Evolutionary conservation across 495 filamentous ascomycete species (phyloP).

Genomic region (Aspergillus coremiiformis): DNA sequence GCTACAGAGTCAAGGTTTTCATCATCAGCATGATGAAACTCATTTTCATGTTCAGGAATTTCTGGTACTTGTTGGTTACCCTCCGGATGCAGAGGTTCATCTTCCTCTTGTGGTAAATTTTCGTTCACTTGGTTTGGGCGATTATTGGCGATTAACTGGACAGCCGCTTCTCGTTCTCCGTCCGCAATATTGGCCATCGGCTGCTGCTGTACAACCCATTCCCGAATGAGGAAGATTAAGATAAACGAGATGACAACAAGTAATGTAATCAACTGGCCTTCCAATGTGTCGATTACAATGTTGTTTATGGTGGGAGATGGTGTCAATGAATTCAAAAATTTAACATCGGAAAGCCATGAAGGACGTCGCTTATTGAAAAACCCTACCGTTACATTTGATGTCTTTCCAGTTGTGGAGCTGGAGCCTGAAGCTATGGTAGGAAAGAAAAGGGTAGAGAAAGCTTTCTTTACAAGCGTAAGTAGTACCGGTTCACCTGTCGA

Average conservation of each 20-base stretch:
- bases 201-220: conserved; percentile 98
- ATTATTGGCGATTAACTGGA: conserved; percentile 36
- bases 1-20: neutral
- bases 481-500: conserved; percentile 42
- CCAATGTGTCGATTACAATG: conserved; percentile 72
- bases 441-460: conserved; percentile 33
- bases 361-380: conserved; percentile 28
- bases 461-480: conserved; percentile 40
- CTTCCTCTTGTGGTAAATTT: conserved; percentile 2
- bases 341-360: conserved; percentile 60
- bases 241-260: conserved; percentile 89
- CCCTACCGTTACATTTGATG: conserved; percentile 18
- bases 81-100: conserved; percentile 1
- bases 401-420: conserved; percentile 11
- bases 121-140: conserved; percentile 20
- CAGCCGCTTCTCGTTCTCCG: conserved; percentile 41
- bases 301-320: conserved; percentile 66
- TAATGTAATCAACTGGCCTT: conserved; percentile 89
- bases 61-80: conserved; percentile 9
- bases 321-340: conserved; percentile 66
- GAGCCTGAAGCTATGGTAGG: conserved; percentile 28
- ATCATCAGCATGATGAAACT: neutral
- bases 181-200: conserved; percentile 58
- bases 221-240: conserved; percentile 86
- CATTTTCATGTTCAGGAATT: neutral